These are phyloP conservation scores for Anisodus acutangulus DNA, from an alignment of 257 asterid species.

Conservation along the genomic window DNA sequence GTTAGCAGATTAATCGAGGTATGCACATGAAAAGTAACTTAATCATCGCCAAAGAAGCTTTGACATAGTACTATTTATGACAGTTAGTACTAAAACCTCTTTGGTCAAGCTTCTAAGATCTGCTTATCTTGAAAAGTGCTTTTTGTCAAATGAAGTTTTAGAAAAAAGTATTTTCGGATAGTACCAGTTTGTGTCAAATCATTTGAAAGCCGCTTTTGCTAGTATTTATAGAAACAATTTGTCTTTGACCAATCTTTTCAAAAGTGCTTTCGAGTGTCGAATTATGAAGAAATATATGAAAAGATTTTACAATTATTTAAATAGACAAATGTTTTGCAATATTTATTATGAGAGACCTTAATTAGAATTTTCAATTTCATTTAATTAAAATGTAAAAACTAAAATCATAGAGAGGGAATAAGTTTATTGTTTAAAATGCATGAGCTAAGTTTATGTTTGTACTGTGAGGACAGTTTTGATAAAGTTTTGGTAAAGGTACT, in stretches of 20 bases:
- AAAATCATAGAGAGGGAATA: slow-evolving; percentile 19
- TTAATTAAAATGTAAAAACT: not conserved
- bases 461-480: not conserved
- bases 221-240: not conserved
- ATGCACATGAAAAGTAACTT: slow-evolving; percentile 14
- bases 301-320: not conserved
- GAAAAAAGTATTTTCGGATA: not conserved
- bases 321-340: not conserved
- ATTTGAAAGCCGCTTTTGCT: not conserved
- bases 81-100: not conserved
- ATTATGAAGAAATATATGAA: not conserved
- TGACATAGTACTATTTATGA: not conserved
- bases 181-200: not conserved
- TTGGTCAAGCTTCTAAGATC: not conserved
- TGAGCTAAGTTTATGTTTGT: not conserved
- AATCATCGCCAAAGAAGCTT: not conserved
- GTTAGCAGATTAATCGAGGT: slow-evolving; percentile 47
- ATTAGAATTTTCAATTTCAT: no score
- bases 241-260: not conserved
- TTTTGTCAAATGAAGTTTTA: not conserved
- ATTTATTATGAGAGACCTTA: not conserved
- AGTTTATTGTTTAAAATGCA: not conserved
- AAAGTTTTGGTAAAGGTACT: not conserved
- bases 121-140: not conserved
- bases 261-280: not conserved